phyloP scores from a whole-genome alignment of 2,329 filamentous ascomycete species.

The Alternaria alternata region DNA sequence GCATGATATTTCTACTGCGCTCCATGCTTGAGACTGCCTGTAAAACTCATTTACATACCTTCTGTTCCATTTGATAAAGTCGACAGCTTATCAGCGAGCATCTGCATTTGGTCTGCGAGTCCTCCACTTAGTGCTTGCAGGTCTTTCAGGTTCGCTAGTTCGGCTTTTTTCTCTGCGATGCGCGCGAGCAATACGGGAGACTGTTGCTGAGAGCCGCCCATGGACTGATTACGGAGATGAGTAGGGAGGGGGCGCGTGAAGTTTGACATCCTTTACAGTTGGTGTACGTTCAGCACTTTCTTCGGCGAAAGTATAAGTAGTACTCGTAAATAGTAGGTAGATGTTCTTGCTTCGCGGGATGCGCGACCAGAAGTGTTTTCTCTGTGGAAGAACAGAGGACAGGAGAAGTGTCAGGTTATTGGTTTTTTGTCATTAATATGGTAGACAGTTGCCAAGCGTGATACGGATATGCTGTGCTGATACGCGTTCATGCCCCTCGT shows the following conservation, averaged over 20 bases:
- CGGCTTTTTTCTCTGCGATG: constrained; percentile 85
- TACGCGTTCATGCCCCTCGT: constrained; percentile 36
- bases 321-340: not conserved
- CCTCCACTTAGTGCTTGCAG: constrained; percentile 80
- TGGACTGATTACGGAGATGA: constrained; percentile 66
- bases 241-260: constrained; percentile 62
- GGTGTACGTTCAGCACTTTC: not conserved
- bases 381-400: too few species aligned
- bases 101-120: constrained; percentile 82
- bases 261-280: constrained; percentile 48
- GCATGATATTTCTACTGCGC: constrained; percentile 3
- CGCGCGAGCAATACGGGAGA: constrained; percentile 75
- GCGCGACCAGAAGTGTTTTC: too few species aligned
- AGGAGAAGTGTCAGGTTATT: not conserved
- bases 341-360: not conserved
- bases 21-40: not conserved
- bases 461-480: not conserved
- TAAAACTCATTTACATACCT: constrained; percentile 57
- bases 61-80: constrained; percentile 85
- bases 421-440: not conserved
- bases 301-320: not conserved
- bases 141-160: constrained; percentile 80
- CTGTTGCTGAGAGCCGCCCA: constrained; percentile 60
- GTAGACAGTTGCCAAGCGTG: not conserved
- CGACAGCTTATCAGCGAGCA: constrained; percentile 76